Evolutionary conservation across 2,329 filamentous ascomycete species (phyloP).

Genomic region (Colletotrichum caudatum): DNA sequence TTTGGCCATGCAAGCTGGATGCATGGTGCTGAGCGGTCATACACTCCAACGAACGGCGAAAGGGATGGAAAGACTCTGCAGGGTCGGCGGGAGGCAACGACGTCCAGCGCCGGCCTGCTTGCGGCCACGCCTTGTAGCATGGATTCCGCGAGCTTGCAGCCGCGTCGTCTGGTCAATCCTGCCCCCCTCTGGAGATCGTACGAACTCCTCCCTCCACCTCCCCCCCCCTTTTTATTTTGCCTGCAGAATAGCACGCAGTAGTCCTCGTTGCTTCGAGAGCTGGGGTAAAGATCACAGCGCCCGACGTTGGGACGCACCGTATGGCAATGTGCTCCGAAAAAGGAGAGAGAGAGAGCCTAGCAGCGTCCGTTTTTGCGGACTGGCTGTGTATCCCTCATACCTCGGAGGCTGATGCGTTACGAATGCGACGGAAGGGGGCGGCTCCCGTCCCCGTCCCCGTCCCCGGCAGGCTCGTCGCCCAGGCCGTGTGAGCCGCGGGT

Average conservation of each 20-base stretch:
- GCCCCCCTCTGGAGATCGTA: background rate
- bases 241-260: background rate
- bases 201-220: background rate
- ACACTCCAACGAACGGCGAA: background rate
- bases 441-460: too few relatives aligned
- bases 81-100: background rate
- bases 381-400: background rate
- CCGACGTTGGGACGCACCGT: background rate
- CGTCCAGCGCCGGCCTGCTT: background rate
- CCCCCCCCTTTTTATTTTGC: background rate
- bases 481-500: background rate
- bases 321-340: background rate
- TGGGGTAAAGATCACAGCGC: background rate
- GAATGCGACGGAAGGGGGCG: background rate
- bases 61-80: background rate
- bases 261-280: background rate
- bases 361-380: background rate
- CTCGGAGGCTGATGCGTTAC: background rate
- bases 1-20: background rate
- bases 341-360: too few relatives aligned
- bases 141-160: background rate
- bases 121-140: background rate
- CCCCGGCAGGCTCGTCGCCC: background rate
- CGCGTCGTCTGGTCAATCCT: background rate
- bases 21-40: background rate